Conservation (phyloP, 2,329 filamentous ascomycete species). For the Dothideomycetidae sp. region DNA sequence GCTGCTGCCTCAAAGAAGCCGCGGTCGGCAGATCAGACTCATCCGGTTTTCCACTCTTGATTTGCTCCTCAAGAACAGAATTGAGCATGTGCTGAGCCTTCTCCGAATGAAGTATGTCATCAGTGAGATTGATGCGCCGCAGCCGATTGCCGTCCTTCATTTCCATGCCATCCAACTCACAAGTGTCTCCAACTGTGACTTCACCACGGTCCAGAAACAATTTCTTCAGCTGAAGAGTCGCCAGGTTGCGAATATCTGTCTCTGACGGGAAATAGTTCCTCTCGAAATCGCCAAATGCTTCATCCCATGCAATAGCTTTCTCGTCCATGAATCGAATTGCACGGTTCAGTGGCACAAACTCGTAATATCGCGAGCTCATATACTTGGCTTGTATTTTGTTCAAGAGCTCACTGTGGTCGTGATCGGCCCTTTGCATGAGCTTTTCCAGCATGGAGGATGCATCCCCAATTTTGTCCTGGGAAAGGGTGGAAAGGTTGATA, state of each 20-base stretch:
- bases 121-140: conserved; percentile 24
- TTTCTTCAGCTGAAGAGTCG: conserved; percentile 82
- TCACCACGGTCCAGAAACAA: conserved; percentile 82
- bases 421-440: conserved; percentile 63
- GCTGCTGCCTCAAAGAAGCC: conserved; percentile 2
- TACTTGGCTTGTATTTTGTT: conserved; percentile 78
- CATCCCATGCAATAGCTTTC: conserved; percentile 86
- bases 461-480: conserved; percentile 70
- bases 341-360: conserved; percentile 84
- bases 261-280: conserved; percentile 84
- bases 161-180: conserved; percentile 52
- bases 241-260: conserved; percentile 86
- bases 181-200: conserved; percentile 39
- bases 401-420: conserved; percentile 63
- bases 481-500: conserved; percentile 81
- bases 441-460: conserved; percentile 72
- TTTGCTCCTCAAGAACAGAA: conserved; percentile 51
- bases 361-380: conserved; percentile 88
- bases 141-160: conserved; percentile 20
- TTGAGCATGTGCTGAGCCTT: conserved; percentile 50
- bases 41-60: conserved; percentile 9
- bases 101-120: conserved; percentile 39
- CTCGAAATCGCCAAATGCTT: conserved; percentile 79
- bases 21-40: background rate
- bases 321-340: conserved; percentile 84